Evolutionary conservation across 1,284 basidiomycete genomes (phyloP), one percentile per base, ranked within the genome.

Genomic region (Moesziomyces globuligerus): DNA sequence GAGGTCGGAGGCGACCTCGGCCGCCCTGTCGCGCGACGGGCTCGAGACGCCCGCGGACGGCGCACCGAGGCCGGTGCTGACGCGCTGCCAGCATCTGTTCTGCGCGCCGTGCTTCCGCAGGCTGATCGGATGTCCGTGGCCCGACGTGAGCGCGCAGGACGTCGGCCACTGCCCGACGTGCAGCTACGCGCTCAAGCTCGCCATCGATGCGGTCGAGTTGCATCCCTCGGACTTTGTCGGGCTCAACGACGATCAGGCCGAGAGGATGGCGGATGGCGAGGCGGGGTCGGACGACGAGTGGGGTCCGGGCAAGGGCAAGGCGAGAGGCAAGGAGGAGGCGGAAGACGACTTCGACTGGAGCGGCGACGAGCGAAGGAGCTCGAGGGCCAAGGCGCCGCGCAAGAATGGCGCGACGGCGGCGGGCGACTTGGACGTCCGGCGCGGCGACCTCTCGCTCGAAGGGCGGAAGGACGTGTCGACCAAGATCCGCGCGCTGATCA

Each of bases 71-170:
- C 75, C 80, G 7, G 75, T 83, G 11, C 64, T 99, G 76, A 97
- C 96, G 7, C 88, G 90, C 56, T 99, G 96, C 83, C 91, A 93
- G 78, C 96, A 98, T 83, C 85, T 98, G 28, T 94, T 92, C 83
- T 85, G 78, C 77, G 82, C 82, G 11, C 15, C 34, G 4, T 79
- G 78, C 66, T 76, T 74, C 61, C 87, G 37, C 86, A 49, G 46
- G 18, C 37, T 34, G 23, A 66, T 73, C 21, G 72, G 72, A 10
- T 49, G 29, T 18, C 48, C 67, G 1, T 68, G 67, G 72, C 72
- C 68, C 18, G 37, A 59, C 8, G 66, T 66, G n/a, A 55, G 54
- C 1, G 37, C 43, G 1, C 32, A 52, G 8, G 74, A 73, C 15
- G 48, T 58, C 6, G 62, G 46, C 10, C 41, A 91, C 28, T 93